Evolutionary conservation across 176 grass and related monocot genomes (phyloP).

Genomic region (Carex myosuroides): DNA sequence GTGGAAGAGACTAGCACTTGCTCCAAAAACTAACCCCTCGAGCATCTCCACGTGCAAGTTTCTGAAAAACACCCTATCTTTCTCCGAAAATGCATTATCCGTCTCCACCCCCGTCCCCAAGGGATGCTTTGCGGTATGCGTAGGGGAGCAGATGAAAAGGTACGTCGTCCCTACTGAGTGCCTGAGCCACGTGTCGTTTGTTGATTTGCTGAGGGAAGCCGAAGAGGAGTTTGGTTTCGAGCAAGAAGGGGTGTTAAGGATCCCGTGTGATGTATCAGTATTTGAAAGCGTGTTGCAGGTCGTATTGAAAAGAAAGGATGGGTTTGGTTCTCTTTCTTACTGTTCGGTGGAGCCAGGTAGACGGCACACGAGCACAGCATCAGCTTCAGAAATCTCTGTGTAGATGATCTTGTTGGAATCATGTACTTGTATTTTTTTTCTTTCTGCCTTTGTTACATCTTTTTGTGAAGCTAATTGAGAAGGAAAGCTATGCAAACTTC

Average conservation of each 20-base stretch:
- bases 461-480: background rate
- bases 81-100: constrained; percentile 6
- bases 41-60: constrained; percentile 31
- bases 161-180: constrained; percentile 71
- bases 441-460: background rate
- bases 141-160: constrained; percentile 68
- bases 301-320: too few relatives aligned
- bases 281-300: constrained; percentile 54
- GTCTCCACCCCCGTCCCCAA: constrained; percentile 10
- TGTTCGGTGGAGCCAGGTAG: too few relatives aligned
- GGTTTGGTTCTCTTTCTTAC: too few relatives aligned
- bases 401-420: constrained; percentile 25
- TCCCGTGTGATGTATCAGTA: constrained; percentile 53
- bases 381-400: constrained; percentile 29
- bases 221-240: constrained; percentile 78
- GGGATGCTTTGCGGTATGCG: constrained; percentile 58
- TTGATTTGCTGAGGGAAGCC: constrained; percentile 44
- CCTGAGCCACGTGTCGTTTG: constrained; percentile 57
- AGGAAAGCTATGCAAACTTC: background rate
- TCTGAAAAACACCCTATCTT: constrained; percentile 30
- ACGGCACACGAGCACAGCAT: background rate
- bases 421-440: constrained; percentile 16
- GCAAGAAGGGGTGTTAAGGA: constrained; percentile 53
- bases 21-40: constrained; percentile 6
- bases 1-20: constrained; percentile 61